Percentiles rank a stretch among this genome's conserved stretches.
Evolutionary conservation across 2,329 filamentous ascomycete genomes (phyloP).

Genomic region (Talaromyces sp.): DNA sequence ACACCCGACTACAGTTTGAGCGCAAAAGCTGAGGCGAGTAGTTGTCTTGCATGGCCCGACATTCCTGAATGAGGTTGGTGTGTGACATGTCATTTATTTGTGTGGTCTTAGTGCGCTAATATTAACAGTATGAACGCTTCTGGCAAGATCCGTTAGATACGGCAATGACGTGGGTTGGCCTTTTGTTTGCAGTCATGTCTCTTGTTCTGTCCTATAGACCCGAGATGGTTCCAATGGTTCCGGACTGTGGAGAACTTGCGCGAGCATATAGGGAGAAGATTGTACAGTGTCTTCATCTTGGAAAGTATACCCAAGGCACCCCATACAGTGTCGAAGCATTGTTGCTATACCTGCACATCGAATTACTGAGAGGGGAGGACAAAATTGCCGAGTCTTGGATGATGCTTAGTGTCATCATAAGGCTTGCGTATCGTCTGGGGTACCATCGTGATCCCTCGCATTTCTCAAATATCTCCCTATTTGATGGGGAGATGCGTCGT

Average conservation of each 20-base stretch:
- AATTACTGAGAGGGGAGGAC: background rate
- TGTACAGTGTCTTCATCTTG: slow-evolving; percentile 4
- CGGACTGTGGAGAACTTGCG: background rate
- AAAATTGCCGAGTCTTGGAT: slow-evolving; percentile 22
- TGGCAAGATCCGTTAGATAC: slow-evolving; percentile 6
- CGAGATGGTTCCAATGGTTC: background rate
- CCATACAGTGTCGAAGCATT: slow-evolving; percentile 3
- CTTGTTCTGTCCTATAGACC: slow-evolving; percentile 5
- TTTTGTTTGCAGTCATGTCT: slow-evolving; percentile 6
- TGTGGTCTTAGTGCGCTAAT: background rate
- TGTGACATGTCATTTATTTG: background rate
- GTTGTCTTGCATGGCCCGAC: slow-evolving; percentile 3
- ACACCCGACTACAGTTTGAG: background rate
- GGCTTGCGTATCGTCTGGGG: slow-evolving; percentile 37
- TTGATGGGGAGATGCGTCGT: slow-evolving; percentile 37
- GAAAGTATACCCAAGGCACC: background rate
- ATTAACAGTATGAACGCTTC: slow-evolving; percentile 5
- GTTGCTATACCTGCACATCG: slow-evolving; percentile 1
- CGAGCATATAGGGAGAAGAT: slow-evolving; percentile 2
- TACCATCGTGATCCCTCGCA: slow-evolving; percentile 42
- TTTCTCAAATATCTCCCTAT: slow-evolving; percentile 27
- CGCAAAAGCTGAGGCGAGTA: background rate
- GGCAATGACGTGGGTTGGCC: background rate
- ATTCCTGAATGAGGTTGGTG: slow-evolving; percentile 9
- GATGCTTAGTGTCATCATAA: slow-evolving; percentile 27